These are phyloP conservation scores for Aureobasidium sp. DNA, from an alignment of 2,329 filamentous ascomycete genomes.

Conservation along the genomic window DNA sequence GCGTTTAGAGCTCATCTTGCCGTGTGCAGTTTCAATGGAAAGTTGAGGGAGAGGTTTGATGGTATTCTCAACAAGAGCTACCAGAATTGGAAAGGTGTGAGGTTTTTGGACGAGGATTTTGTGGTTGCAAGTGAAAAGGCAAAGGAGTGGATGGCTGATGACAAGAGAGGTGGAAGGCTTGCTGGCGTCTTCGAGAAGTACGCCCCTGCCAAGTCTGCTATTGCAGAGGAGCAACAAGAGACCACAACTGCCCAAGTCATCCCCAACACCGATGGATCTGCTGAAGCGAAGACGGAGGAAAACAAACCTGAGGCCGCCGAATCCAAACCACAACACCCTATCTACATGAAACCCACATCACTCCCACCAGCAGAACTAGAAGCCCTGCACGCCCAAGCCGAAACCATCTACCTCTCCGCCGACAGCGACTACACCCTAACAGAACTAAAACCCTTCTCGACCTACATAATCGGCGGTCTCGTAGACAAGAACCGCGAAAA, in stretches of 20 bases:
- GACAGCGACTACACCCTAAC: constrained; percentile 84
- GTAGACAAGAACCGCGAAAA: constrained; percentile 97
- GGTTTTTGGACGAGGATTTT: constrained; percentile 69
- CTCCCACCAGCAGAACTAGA: neutral
- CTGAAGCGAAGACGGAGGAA: neutral
- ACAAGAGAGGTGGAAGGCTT: constrained; percentile 49
- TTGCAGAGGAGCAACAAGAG: neutral
- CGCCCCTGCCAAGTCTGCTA: neutral
- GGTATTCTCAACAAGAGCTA: constrained; percentile 65
- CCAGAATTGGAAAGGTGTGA: constrained; percentile 70
- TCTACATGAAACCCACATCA: neutral
- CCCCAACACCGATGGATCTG: neutral
- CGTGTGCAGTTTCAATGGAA: constrained; percentile 70
- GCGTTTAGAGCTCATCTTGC: constrained; percentile 64
- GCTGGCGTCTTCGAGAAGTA: constrained; percentile 41
- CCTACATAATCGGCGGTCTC: constrained; percentile 87
- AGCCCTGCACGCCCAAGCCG: constrained; percentile 30
- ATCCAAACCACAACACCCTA: constrained; percentile 18
- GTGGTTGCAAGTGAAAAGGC: constrained; percentile 59
- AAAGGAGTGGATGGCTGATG: constrained; percentile 57
- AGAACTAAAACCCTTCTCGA: constrained; percentile 76
- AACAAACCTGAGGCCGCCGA: constrained; percentile 21
- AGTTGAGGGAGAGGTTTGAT: constrained; percentile 72
- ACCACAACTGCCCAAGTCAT: neutral
- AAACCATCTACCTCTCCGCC: constrained; percentile 82